Evolutionary conservation across 1,284 basidiomycete genomes (phyloP), one percentile per base, ranked within the genome.

Genomic region (Malassezia caprae): DNA sequence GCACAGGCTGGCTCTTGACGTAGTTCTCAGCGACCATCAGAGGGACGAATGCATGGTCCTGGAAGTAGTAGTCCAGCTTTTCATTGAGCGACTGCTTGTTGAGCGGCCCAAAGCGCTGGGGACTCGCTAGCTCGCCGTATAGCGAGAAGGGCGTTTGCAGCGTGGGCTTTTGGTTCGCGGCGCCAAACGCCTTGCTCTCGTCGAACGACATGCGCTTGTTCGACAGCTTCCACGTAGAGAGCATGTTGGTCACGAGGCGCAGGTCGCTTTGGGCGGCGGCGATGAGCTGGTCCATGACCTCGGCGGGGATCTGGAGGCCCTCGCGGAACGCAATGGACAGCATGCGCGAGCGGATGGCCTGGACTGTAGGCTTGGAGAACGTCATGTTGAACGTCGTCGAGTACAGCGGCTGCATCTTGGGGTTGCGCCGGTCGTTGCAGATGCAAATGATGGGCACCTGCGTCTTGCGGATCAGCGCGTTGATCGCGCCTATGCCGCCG

Each of bases 371-470:
- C 55, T 67, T 67, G 15, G 64, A 48, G 58, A 69, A 72, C 0
- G 83, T 66, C 65, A 96, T 78, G 58, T 81, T 83, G 75, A 80
- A 91, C 0, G 88, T 85, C 0, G 85, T 89, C 8, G 76, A 73
- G 51, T 81, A 76, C 4, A 99, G 78, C 0, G 93, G 91, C 75
- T 88, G 94, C 77, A 99, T 82, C 77, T 99, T 99, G 60, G 83
- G 87, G 19, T 84, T 82, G 2, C 80, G 80, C 28, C 82, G 79
- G 72, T 99, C 93, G 69, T 99, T 99, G 57, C 90, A 91, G 62
- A 99, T 96, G 69, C 93, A 90, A 30, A 99, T 96, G 66, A 99
- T 90, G 0, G 94, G 94, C 48, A 96, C 84, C 86, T 86, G 88
- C 12, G 88, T 87, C 79, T 96, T 96, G 78, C 86, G 90, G 69